phyloP scores from a whole-genome alignment of 1,139 yeast species.

The Hansenula anomala region DNA sequence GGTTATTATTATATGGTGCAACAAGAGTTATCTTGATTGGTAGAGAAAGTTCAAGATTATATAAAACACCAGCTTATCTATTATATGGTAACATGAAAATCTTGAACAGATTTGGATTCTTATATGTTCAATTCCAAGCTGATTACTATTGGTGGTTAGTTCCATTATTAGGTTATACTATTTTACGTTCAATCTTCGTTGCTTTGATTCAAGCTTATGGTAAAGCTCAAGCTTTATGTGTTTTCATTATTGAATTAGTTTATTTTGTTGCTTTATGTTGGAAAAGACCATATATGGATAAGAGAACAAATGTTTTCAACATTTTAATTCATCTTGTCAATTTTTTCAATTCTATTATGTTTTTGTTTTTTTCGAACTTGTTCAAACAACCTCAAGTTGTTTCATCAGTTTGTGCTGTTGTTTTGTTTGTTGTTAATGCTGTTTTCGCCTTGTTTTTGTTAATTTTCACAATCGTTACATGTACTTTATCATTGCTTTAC shows the following conservation, averaged over 20 bases:
- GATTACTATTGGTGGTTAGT: constrained; percentile 79
- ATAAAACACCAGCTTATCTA: constrained; percentile 89
- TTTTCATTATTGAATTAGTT: constrained; percentile 68
- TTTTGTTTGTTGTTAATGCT: constrained; percentile 88
- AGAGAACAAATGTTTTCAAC: constrained; percentile 87
- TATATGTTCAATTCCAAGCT: constrained; percentile 89
- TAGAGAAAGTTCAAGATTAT: constrained; percentile 60
- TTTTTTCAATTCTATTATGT: constrained; percentile 78
- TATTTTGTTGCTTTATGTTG: constrained; percentile 62
- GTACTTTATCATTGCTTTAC: constrained; percentile 76
- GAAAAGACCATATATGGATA: constrained; percentile 89
- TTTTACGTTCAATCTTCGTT: constrained; percentile 75
- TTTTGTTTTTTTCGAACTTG: constrained; percentile 81
- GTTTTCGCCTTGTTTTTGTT: constrained; percentile 78
- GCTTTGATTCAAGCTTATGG: constrained; percentile 83
- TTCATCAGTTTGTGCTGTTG: constrained; percentile 87
- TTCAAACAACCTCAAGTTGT: constrained; percentile 84
- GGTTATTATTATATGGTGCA: constrained; percentile 70
- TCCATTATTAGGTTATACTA: constrained; percentile 57
- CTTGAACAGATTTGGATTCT: constrained; percentile 85
- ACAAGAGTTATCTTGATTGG: constrained; percentile 69
- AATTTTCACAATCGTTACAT: constrained; percentile 81
- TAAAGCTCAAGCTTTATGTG: constrained; percentile 71
- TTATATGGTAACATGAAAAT: constrained; percentile 79
- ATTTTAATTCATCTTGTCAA: constrained; percentile 78